phyloP scores from a whole-genome alignment of 164 flowering plant species.

The Magnolia sinica region DNA sequence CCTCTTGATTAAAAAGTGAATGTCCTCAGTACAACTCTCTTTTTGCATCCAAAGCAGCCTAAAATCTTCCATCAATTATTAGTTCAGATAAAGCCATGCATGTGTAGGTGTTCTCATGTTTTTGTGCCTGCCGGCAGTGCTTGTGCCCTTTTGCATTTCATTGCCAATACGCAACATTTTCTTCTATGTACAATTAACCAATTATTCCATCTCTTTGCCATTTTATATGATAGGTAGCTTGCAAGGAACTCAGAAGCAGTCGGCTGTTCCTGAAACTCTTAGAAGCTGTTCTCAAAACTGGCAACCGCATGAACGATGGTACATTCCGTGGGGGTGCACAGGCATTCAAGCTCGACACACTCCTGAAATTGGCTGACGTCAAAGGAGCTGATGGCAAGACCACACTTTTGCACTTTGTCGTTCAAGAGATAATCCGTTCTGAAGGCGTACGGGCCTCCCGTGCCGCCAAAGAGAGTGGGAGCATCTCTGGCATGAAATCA shows the following conservation, averaged over 20 bases:
- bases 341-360: slow-evolving; percentile 96
- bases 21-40: no score
- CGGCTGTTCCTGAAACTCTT: slow-evolving; percentile 83
- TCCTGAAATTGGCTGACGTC: slow-evolving; percentile 85
- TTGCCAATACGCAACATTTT: background rate
- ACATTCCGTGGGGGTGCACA: slow-evolving; percentile 95
- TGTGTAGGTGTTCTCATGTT: background rate
- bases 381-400: slow-evolving; percentile 92
- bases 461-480: slow-evolving; percentile 40
- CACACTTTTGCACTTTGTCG: slow-evolving; percentile 88
- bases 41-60: no score
- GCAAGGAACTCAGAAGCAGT: slow-evolving; percentile 76
- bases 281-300: slow-evolving; percentile 97
- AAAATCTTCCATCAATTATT: background rate
- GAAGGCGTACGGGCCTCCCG: slow-evolving; percentile 82
- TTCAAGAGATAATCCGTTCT: slow-evolving; percentile 82
- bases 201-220: background rate
- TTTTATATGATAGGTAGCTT: slow-evolving; percentile 56
- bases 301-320: slow-evolving; percentile 96
- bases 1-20: no score
- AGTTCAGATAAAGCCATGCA: background rate
- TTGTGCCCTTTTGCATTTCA: background rate
- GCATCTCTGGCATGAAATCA: slow-evolving; percentile 52
- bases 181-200: background rate
- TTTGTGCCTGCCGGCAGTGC: background rate